phyloP scores from a whole-genome alignment of 176 grass and related monocot genomes.

The Eleusine coracana region DNA sequence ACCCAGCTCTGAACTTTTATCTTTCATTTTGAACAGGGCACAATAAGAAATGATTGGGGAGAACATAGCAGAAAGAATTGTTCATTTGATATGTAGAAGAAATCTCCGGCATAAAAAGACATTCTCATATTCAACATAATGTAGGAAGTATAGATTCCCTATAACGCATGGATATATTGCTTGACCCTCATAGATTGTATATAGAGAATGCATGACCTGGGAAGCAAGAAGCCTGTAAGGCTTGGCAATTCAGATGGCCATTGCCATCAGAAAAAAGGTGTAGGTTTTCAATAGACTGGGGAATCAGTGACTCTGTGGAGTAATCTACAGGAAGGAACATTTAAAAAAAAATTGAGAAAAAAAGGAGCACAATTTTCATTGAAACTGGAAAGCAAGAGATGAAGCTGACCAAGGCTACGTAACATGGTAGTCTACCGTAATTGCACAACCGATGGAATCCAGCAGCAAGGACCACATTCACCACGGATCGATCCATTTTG shows the following conservation, averaged over 20 bases:
- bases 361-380: neutral
- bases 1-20: constrained; percentile 99
- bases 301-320: neutral
- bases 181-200: neutral
- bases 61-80: neutral
- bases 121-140: neutral
- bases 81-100: neutral
- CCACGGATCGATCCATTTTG: neutral
- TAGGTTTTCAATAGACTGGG: too few relatives aligned
- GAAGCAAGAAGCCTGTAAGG: neutral
- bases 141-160: neutral
- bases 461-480: neutral
- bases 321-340: neutral
- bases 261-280: too few relatives aligned
- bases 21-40: constrained; percentile 30
- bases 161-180: neutral
- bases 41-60: neutral
- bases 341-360: neutral
- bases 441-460: neutral
- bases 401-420: neutral
- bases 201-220: too few relatives aligned
- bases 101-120: neutral
- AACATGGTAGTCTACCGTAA: neutral
- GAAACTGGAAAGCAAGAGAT: neutral
- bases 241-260: neutral